Evolutionary conservation across 1,284 basidiomycete genomes (phyloP).

Genomic region (Laetiporus sulphureus): DNA sequence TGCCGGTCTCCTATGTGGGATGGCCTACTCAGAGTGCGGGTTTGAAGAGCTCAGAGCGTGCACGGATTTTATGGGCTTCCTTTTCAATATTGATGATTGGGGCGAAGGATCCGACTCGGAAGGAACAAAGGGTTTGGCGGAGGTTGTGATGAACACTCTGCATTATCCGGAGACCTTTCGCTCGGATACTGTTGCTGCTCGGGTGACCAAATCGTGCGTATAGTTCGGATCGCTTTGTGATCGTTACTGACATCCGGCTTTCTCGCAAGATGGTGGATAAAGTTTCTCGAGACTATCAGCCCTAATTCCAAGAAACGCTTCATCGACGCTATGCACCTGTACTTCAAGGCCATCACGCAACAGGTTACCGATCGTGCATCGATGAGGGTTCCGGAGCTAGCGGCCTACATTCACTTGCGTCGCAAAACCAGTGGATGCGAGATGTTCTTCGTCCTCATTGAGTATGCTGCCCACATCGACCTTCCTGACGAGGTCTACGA

Average conservation of each 20-base stretch:
- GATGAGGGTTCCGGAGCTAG: conserved; percentile 26
- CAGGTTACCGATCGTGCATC: conserved; percentile 34
- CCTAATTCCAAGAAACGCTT: conserved; percentile 31
- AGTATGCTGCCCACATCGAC: conserved; percentile 28
- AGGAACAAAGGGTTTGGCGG: conserved; percentile 25
- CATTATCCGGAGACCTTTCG: conserved; percentile 14
- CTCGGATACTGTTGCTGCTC: conserved; percentile 16
- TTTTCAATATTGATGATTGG: conserved; percentile 30
- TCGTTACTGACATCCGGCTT: conserved; percentile 2
- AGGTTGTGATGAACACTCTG: conserved; percentile 29
- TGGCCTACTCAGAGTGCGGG: conserved; percentile 23
- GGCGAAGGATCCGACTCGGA: conserved; percentile 23
- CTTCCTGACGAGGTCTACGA: conserved; percentile 35
- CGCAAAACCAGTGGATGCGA: conserved; percentile 37
- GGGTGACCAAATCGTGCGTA: conserved; percentile 19
- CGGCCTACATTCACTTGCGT: conserved; percentile 33
- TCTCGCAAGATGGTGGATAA: conserved; percentile 32
- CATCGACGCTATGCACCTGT: conserved; percentile 30
- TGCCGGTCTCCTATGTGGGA: conserved; percentile 20
- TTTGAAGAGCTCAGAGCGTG: conserved; percentile 24
- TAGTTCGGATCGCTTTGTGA: conserved; percentile 1
- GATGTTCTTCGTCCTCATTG: conserved; percentile 33
- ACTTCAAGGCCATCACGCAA: conserved; percentile 33
- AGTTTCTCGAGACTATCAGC: conserved; percentile 27
- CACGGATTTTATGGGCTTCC: conserved; percentile 29